A percentile compares a stretch with the other conserved stretches of the same genome.
Evolutionary conservation across 345 rosid genomes (phyloP).

Genomic region (Salix suchowensis): DNA sequence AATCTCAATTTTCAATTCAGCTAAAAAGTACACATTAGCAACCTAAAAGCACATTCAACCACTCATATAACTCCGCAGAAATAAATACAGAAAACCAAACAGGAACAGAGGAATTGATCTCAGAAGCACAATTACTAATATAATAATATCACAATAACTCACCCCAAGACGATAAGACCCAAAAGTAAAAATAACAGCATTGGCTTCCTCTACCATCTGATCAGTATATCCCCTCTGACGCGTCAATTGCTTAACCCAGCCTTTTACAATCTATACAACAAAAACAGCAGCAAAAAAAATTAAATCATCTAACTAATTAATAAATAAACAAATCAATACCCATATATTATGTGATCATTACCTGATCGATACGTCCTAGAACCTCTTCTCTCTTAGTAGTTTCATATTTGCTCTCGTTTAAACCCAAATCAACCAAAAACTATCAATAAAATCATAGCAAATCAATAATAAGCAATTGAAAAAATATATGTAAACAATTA

Average conservation of each 20-base stretch:
- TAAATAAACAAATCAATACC: neutral
- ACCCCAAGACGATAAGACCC: conserved; percentile 93
- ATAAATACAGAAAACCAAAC: neutral
- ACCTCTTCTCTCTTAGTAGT: conserved; percentile 22
- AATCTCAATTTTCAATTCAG: neutral
- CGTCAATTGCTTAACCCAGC: conserved; percentile 27
- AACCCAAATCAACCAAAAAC: conserved; percentile 26
- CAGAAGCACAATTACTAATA: neutral
- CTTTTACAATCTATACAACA: conserved; percentile 23
- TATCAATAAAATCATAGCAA: neutral
- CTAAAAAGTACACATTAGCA: neutral
- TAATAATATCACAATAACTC: conserved; percentile 17
- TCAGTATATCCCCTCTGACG: conserved; percentile 42
- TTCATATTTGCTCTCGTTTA: conserved; percentile 25
- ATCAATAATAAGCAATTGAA: neutral
- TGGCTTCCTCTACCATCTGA: conserved; percentile 87
- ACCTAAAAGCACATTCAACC: neutral
- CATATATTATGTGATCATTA: neutral
- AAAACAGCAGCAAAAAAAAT: neutral
- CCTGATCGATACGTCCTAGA: conserved; percentile 21
- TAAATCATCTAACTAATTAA: neutral
- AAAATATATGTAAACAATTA: neutral
- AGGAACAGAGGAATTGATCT: no score
- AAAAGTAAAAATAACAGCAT: conserved; percentile 82
- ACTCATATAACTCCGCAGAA: neutral